phyloP scores from a whole-genome alignment of 352 stramenopile species.

The Globisporangium spiculum region DNA sequence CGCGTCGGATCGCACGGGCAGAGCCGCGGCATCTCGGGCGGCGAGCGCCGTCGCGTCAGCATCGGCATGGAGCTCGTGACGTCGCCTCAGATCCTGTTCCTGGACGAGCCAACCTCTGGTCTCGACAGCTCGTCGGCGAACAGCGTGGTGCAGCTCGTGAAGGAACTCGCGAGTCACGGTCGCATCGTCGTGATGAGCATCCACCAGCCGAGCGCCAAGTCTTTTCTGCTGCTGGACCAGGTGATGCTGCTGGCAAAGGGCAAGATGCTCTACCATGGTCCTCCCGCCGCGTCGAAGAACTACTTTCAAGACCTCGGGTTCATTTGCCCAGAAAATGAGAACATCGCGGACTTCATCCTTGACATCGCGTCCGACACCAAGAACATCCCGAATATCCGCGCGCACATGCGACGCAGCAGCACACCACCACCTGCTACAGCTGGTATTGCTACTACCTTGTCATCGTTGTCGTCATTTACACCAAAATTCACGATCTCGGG shows the following conservation, averaged over 20 bases:
- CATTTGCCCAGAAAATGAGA: constrained; percentile 71
- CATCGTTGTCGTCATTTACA: constrained; percentile 15
- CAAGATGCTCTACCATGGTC: constrained; percentile 60
- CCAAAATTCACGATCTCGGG: constrained; percentile 27
- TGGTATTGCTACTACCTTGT: not conserved
- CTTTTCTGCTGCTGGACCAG: constrained; percentile 89
- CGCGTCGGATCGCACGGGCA: constrained; percentile 47
- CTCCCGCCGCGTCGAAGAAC: constrained; percentile 40
- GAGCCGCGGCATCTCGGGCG: constrained; percentile 89
- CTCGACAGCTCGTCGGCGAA: constrained; percentile 90
- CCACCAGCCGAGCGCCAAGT: constrained; percentile 89
- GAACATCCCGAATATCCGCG: constrained; percentile 61
- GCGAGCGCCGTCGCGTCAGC: constrained; percentile 90
- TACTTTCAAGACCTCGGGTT: constrained; percentile 70
- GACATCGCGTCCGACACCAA: constrained; percentile 62
- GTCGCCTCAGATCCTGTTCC: constrained; percentile 80
- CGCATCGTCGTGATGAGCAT: constrained; percentile 85
- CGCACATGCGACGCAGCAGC: constrained; percentile 38
- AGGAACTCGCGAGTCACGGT: constrained; percentile 75
- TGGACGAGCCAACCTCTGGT: constrained; percentile 92
- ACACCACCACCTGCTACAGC: constrained; percentile 13
- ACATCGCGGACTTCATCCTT: constrained; percentile 81
- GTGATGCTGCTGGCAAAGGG: constrained; percentile 89
- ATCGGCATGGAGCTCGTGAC: constrained; percentile 94
- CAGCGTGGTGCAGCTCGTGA: constrained; percentile 88